Evolutionary conservation across 345 rosid genomes (phyloP), one percentile per base, ranked within the genome.

Genomic region (Lumnitzera racemosa): DNA sequence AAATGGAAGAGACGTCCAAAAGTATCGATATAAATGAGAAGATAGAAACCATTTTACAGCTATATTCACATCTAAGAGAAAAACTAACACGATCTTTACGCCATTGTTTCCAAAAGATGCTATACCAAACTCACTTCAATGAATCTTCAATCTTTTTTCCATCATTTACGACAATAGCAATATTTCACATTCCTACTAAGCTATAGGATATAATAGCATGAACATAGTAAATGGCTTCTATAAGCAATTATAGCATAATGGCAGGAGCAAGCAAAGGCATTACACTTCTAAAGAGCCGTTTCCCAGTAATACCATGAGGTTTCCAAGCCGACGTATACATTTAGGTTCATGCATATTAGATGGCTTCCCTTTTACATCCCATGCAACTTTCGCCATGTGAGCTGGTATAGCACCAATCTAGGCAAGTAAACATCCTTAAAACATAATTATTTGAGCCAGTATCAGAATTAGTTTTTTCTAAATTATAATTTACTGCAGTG

Each of bases 291-390:
- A 55, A 51, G 92, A 86, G 68, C 99, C 97, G 70, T 83, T 83
- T 67, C 97, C 99, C 16, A 90, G 84, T 75, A 90, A 59, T 73
- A 88, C 92, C 55, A 95, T 96, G 70, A 94, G 87, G 74, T 82
- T 90, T 15, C 99, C 97, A 91, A 92, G 80, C 58, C 80, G 81
- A 51, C 78, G 83, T 66, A 67, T 71, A 80, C 66, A 73, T 69
- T 66, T 53, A 63, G 82, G 71, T 65, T 74, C 72, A 51, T 71
- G 62, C 46, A 27, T 61, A 72, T 63, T 60, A 59, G 47, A 64
- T 53, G 96, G 97, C 65, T 76, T 75, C 91, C 97, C 90, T 78
- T 94, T 90, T 56, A 88, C 83, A 69, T 94, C 97, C 96, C 96
- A 90, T 24, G 74, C 90, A 70, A 88, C 95, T 81, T 90, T 88